These are phyloP conservation scores for Irpex sp. DNA, from an alignment of 1,284 basidiomycete genomes.

Conservation along the genomic window DNA sequence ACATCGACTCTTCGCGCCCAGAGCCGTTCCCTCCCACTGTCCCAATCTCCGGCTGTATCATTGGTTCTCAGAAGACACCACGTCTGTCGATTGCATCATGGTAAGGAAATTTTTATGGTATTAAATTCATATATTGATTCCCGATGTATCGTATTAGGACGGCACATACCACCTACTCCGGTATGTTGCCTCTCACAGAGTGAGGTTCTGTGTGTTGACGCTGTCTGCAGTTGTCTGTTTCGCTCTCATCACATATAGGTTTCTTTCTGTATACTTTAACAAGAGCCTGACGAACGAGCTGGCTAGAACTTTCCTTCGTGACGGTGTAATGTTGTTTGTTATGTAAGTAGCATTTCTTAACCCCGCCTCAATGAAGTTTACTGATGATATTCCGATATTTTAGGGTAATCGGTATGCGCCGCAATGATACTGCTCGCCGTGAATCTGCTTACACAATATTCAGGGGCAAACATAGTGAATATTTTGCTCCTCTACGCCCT, in stretches of 20 bases:
- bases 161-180: background rate
- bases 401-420: no score
- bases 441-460: no score
- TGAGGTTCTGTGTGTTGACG: background rate
- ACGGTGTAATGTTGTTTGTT: background rate
- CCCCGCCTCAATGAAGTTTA: no score
- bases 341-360: background rate
- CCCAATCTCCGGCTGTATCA: background rate
- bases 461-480: no score
- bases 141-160: background rate
- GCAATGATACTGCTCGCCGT: no score
- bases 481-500: no score
- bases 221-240: background rate
- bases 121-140: background rate
- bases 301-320: background rate
- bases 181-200: background rate
- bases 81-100: background rate
- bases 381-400: no score
- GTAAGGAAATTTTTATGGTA: background rate
- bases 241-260: background rate
- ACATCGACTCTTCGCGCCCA: background rate
- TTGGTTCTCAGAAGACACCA: background rate
- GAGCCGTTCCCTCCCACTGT: background rate
- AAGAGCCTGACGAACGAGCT: background rate
- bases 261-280: background rate